Evolutionary conservation across 345 rosid genomes (phyloP).

Genomic region (Syzygium aromaticum): DNA sequence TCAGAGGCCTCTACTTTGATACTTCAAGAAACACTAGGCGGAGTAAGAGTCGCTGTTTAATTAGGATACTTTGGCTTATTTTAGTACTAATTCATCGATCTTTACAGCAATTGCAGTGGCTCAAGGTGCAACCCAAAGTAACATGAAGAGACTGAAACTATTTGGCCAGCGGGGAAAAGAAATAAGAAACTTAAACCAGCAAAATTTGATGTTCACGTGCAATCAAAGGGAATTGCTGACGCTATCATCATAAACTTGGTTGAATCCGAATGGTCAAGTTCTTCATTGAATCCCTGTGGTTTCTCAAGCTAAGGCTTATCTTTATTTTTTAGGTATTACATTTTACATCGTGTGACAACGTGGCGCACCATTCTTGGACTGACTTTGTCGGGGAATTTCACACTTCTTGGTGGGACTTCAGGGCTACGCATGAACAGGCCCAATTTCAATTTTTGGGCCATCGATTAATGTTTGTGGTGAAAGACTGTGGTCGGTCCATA

Average conservation of each 20-base stretch:
- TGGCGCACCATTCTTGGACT: not conserved
- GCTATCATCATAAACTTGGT: not conserved
- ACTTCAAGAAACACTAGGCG: not conserved
- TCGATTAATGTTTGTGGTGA: not conserved
- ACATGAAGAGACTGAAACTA: not conserved
- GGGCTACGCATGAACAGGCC: not conserved
- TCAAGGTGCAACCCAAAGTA: not conserved
- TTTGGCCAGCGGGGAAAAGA: not conserved
- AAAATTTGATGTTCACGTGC: not conserved
- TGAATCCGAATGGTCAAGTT: not conserved
- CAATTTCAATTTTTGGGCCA: not conserved
- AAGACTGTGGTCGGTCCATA: not conserved
- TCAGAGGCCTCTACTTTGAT: not conserved
- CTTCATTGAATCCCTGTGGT: not conserved
- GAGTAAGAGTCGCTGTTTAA: not conserved
- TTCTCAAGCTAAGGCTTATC: not conserved
- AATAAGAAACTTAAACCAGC: not conserved
- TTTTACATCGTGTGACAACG: not conserved
- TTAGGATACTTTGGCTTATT: not conserved
- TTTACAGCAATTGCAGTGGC: not conserved
- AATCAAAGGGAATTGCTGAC: not conserved
- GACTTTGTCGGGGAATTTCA: not conserved
- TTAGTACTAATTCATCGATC: not conserved
- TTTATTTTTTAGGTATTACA: not conserved
- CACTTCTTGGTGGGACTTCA: too few relatives aligned